Evolutionary conservation across 108 stramenopile genomes (phyloP).

Genomic region (Parietichytrium sp.): DNA sequence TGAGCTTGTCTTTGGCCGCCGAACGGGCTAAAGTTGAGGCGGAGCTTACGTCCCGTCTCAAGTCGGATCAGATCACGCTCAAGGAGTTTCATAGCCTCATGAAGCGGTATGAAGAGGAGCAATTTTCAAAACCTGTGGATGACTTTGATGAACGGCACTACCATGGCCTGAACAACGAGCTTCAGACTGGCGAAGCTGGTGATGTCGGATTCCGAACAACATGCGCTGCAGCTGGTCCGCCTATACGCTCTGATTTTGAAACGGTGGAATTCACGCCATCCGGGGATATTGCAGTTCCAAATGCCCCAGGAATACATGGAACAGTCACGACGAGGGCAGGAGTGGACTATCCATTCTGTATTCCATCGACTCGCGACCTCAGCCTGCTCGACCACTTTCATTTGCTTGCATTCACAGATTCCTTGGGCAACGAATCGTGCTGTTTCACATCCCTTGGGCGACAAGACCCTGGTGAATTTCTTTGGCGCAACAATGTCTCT

Average conservation of each 20-base stretch:
- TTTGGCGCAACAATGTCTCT: slow-evolving; percentile 52
- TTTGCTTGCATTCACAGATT: slow-evolving; percentile 56
- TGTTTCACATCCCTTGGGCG: slow-evolving; percentile 65
- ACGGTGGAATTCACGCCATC: slow-evolving; percentile 56
- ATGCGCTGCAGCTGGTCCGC: slow-evolving; percentile 38
- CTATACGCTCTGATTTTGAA: slow-evolving; percentile 42
- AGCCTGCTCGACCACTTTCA: slow-evolving; percentile 68
- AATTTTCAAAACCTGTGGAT: neutral
- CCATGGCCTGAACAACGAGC: slow-evolving; percentile 57
- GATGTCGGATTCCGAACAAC: slow-evolving; percentile 69
- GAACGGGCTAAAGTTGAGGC: neutral
- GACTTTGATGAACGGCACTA: slow-evolving; percentile 15
- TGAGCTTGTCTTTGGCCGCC: neutral
- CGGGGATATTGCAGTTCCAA: slow-evolving; percentile 60
- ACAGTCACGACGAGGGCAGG: slow-evolving; percentile 66
- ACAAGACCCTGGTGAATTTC: slow-evolving; percentile 68
- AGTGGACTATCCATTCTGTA: slow-evolving; percentile 66
- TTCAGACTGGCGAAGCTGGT: slow-evolving; percentile 61
- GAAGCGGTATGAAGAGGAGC: neutral
- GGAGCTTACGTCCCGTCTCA: neutral
- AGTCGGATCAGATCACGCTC: neutral
- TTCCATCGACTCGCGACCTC: slow-evolving; percentile 65
- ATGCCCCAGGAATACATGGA: slow-evolving; percentile 54
- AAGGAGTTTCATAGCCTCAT: neutral
- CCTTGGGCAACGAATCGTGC: slow-evolving; percentile 61